Percentiles rank a stretch among this genome's conserved stretches.
phyloP scores from a whole-genome alignment of 352 stramenopile genomes.

The Phytopythium delawarense region DNA sequence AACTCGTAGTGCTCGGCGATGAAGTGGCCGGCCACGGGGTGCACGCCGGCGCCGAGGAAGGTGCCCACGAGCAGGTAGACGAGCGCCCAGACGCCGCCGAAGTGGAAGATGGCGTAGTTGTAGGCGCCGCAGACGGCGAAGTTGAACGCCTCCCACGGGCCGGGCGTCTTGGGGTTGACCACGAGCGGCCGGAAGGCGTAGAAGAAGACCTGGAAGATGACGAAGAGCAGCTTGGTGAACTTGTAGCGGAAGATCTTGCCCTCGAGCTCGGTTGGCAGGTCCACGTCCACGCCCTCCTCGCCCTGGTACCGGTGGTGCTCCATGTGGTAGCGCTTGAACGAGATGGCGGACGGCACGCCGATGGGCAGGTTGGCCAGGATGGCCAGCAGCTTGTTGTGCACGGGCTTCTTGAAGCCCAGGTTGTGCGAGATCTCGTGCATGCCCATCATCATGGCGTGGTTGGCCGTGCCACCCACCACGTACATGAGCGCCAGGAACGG shows the following conservation, averaged over 20 bases:
- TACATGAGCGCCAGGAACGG: slow-evolving; percentile 68
- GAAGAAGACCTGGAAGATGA: slow-evolving; percentile 91
- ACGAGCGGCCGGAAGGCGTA: slow-evolving; percentile 92
- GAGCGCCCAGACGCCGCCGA: slow-evolving; percentile 79
- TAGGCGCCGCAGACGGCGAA: slow-evolving; percentile 74
- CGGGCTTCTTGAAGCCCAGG: slow-evolving; percentile 90
- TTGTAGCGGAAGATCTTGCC: slow-evolving; percentile 87
- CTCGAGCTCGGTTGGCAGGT: slow-evolving; percentile 92
- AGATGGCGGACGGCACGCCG: slow-evolving; percentile 87
- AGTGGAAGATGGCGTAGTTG: slow-evolving; percentile 76
- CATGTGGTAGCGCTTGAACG: slow-evolving; percentile 97
- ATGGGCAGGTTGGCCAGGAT: slow-evolving; percentile 94
- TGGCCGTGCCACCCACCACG: slow-evolving; percentile 88
- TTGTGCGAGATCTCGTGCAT: slow-evolving; percentile 98
- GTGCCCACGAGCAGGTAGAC: slow-evolving; percentile 92
- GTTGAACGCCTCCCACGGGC: slow-evolving; percentile 89
- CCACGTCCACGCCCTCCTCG: slow-evolving; percentile 91
- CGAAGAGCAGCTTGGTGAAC: slow-evolving; percentile 89
- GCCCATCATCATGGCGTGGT: slow-evolving; percentile 93
- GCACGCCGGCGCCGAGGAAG: slow-evolving; percentile 89
- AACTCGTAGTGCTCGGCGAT: slow-evolving; percentile 98
- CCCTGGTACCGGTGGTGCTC: slow-evolving; percentile 97
- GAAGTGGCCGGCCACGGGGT: slow-evolving; percentile 96
- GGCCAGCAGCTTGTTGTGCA: slow-evolving; percentile 88
- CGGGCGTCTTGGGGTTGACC: slow-evolving; percentile 89